Percentiles rank a stretch among this genome's conserved stretches.
phyloP scores from a whole-genome alignment of 2,329 filamentous ascomycete species.

The Paramyrothecium sp. region DNA sequence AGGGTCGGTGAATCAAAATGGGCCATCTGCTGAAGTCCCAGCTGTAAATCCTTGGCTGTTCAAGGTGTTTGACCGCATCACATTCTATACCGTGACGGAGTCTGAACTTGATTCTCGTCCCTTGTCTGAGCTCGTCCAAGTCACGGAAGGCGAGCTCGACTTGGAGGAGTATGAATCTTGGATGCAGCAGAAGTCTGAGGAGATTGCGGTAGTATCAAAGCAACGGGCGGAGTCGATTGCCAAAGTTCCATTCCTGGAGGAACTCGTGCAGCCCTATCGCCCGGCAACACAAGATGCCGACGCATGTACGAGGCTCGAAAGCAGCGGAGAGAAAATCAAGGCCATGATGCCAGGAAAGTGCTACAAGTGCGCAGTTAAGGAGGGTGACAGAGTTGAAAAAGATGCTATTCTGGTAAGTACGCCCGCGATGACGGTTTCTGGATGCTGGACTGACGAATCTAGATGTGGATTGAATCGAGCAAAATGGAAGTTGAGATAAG shows the following conservation, averaged over 20 bases:
- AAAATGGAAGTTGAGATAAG: constrained; percentile 36
- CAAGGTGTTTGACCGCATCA: constrained; percentile 29
- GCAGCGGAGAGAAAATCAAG: constrained; percentile 15
- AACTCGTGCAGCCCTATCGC: constrained; percentile 22
- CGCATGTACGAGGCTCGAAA: background rate
- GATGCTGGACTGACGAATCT: constrained; percentile 2
- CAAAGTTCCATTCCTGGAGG: constrained; percentile 23
- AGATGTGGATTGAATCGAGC: constrained; percentile 32
- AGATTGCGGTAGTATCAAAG: constrained; percentile 16
- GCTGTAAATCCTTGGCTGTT: constrained; percentile 23
- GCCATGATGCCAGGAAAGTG: constrained; percentile 32
- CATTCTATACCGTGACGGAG: constrained; percentile 27
- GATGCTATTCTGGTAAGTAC: constrained; percentile 25
- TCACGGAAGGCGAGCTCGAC: constrained; percentile 24
- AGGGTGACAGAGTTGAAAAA: constrained; percentile 19
- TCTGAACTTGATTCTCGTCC: constrained; percentile 20
- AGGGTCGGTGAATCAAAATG: background rate
- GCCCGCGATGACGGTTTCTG: too few relatives aligned
- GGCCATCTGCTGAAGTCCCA: background rate
- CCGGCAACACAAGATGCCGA: constrained; percentile 1
- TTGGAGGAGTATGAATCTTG: constrained; percentile 28
- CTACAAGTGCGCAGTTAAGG: constrained; percentile 27
- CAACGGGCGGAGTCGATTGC: constrained; percentile 22
- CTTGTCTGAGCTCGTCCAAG: constrained; percentile 18
- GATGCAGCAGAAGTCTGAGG: constrained; percentile 23